Evolutionary conservation across 208 protist species (phyloP).

Genomic region (Sergeia podlipaevii): DNA sequence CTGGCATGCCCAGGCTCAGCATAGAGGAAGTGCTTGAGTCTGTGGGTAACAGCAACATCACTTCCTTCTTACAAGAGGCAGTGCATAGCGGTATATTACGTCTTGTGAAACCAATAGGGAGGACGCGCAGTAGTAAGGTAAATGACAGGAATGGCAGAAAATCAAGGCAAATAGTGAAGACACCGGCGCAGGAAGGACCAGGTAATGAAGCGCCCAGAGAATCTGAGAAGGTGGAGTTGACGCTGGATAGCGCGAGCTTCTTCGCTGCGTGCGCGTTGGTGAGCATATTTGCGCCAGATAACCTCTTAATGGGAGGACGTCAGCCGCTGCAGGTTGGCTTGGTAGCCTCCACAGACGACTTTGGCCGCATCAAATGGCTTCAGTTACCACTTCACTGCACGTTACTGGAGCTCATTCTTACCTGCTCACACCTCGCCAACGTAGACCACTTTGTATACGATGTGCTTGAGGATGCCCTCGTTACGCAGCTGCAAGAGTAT

Average conservation of each 20-base stretch:
- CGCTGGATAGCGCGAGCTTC: slow-evolving; percentile 2
- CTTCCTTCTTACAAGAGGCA: no score
- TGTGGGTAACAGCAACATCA: no score
- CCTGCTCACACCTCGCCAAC: background rate
- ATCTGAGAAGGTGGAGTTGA: background rate
- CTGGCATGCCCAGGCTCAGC: no score
- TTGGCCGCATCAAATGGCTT: slow-evolving; percentile 12
- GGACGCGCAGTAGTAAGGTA: no score
- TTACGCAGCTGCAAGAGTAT: no score
- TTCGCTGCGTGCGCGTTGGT: slow-evolving; percentile 5
- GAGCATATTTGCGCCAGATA: background rate
- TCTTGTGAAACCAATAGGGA: no score
- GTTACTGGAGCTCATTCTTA: slow-evolving; percentile 8
- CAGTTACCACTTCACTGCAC: background rate
- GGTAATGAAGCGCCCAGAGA: no score
- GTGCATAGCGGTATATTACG: no score
- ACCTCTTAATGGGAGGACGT: background rate
- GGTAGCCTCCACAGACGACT: slow-evolving; percentile 9
- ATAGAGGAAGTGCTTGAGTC: no score
- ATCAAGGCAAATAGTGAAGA: no score
- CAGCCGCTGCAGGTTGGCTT: background rate
- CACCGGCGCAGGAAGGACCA: no score
- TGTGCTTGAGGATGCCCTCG: slow-evolving; percentile 1
- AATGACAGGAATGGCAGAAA: no score
- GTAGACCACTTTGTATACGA: slow-evolving; percentile 4